Base-by-base conservation (phyloP, 2,329 filamentous ascomycete species). In the Teratosphaeria destructans region DNA sequence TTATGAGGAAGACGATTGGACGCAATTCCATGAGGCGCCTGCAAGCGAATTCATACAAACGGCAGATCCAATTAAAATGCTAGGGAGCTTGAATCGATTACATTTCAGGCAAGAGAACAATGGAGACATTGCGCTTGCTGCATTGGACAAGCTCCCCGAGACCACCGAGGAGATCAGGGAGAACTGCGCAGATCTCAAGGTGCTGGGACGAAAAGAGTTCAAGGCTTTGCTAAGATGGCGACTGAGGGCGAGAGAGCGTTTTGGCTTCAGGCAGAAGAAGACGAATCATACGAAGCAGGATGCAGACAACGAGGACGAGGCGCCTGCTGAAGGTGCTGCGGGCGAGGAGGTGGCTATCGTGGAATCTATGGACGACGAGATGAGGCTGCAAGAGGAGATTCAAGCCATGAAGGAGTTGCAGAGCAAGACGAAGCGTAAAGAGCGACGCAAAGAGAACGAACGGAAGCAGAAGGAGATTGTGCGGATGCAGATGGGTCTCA, bases 401-500 rank as follows among this genome's bases (percentile, higher is more conserved):
- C 87, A 95, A 67, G 81, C 82, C 3, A 79, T 97, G 69, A 89
- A 88, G 65, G 91, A 97, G 29, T 87, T 86, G 68, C 89, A 94
- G 64, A 84, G 77, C 52, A 74, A 86, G 26, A 85, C 86, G 67
- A 93, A 86, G 74, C 95, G 91, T 77, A 87, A 90, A 67, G 89
- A 95, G 68, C 85, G 87, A 66, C 83, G 92, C 64, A 89, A 82
- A 67, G 91, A 95, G 61, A 99, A 99, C 65, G 94, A 99, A 74
- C 85, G 85, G 73, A 97, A 95, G 75, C 89, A 94, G 67, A 94
- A 89, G 67, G 94, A 97, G 65, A 90, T 97, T 61, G 81, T 95
- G n/a, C 86, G 94, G 37, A 88, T 99, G 87, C 94, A 99, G 74
- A 85, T 99, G 78, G 87, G 96, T 76, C 99, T 99, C 94, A 87